Conservation (phyloP, 768 basidiomycete genomes). For the Tricholoma hemisulphureum region DNA sequence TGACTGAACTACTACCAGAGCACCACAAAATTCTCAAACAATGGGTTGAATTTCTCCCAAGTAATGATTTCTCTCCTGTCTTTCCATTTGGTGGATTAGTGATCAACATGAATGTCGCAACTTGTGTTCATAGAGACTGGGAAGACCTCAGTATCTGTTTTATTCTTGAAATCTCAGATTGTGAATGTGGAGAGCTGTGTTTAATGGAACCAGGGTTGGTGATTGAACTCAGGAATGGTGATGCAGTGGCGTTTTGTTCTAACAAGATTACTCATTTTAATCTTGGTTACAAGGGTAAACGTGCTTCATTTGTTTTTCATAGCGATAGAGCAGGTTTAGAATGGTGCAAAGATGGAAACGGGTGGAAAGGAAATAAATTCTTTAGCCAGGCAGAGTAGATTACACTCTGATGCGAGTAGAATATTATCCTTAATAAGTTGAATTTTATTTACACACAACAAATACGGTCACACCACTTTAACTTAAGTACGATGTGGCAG, state of each 20-base stretch:
- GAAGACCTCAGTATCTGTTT: constrained; percentile 23
- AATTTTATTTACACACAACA: background rate
- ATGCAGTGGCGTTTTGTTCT: constrained; percentile 25
- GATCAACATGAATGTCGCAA: constrained; percentile 23
- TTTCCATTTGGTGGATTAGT: constrained; percentile 24
- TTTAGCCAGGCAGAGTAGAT: constrained; percentile 24
- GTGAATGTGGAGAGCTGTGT: constrained; percentile 23
- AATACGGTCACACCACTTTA: background rate
- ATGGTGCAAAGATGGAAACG: constrained; percentile 2
- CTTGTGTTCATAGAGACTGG: constrained; percentile 20
- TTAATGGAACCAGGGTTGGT: constrained; percentile 25
- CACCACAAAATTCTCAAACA: constrained; percentile 6
- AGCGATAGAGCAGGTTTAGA: constrained; percentile 8
- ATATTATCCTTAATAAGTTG: background rate
- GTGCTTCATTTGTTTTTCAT: constrained; percentile 21
- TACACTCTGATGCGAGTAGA: background rate
- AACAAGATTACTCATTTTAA: constrained; percentile 24
- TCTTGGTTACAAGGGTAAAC: constrained; percentile 17
- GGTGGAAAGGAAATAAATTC: constrained; percentile 1
- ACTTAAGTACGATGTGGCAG: background rate
- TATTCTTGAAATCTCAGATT: constrained; percentile 19
- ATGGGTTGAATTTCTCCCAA: constrained; percentile 14
- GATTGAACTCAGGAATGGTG: constrained; percentile 16
- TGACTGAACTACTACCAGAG: constrained; percentile 8
- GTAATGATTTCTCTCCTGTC: constrained; percentile 9